Evolutionary conservation across 129 eudicot species (phyloP).

Genomic region (Artemisia tridentata): DNA sequence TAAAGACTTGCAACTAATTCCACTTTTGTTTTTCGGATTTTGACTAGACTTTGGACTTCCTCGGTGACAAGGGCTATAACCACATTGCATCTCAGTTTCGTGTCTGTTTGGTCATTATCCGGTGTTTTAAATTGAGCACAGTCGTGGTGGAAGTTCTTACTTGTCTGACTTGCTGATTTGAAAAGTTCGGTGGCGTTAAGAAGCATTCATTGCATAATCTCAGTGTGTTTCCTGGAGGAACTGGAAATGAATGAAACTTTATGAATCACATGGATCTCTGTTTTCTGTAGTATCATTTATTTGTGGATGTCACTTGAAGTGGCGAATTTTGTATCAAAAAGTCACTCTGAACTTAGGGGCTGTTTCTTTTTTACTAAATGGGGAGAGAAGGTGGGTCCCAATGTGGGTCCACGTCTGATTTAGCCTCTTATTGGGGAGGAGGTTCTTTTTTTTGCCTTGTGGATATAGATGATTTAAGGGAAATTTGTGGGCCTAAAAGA

Average conservation of each 20-base stretch:
- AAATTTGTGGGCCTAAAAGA: no score
- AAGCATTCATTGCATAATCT: not conserved
- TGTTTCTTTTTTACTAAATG: no score
- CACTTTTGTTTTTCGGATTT: slow-evolving; percentile 12
- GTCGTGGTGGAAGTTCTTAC: slow-evolving; percentile 16
- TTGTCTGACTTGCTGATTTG: slow-evolving; percentile 11
- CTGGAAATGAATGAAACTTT: slow-evolving; percentile 9
- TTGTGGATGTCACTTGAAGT: not conserved
- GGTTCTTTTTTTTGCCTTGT: no score
- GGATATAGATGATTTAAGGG: no score
- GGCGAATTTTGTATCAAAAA: not conserved
- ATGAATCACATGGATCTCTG: slow-evolving; percentile 7
- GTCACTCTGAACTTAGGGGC: not conserved
- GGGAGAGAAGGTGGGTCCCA: no score
- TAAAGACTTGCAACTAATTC: slow-evolving; percentile 29
- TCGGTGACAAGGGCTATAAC: slow-evolving; percentile 48
- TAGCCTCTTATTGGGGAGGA: no score
- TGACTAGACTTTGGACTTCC: slow-evolving; percentile 65
- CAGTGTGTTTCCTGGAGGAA: slow-evolving; percentile 6
- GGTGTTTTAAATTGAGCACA: not conserved
- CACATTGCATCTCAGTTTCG: slow-evolving; percentile 24
- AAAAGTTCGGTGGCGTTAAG: not conserved
- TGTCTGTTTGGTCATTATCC: slow-evolving; percentile 9
- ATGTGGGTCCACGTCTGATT: no score
- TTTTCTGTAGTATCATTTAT: slow-evolving; percentile 4